Percentiles rank a stretch among this genome's conserved stretches.
Conservation (phyloP, 805 yeast species). For the Zygosaccharomyces siamensis region DNA sequence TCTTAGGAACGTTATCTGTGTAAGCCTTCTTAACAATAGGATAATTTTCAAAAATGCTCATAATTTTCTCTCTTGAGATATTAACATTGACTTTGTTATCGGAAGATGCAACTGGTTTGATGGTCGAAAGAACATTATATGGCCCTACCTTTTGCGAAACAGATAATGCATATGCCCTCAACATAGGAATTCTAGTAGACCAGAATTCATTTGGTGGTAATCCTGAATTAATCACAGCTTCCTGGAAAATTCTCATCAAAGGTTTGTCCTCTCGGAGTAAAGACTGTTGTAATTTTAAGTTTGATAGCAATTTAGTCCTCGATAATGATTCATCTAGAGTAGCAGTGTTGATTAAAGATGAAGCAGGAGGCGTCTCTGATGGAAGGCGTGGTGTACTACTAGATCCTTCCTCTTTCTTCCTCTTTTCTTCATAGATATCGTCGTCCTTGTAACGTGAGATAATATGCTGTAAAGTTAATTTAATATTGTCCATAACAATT, state of each 20-base stretch:
- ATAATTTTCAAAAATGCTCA: constrained; percentile 84
- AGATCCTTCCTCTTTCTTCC: constrained; percentile 21
- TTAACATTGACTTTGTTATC: constrained; percentile 93
- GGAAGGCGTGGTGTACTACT: constrained; percentile 12
- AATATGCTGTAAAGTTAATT: constrained; percentile 60
- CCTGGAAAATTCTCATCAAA: constrained; percentile 73
- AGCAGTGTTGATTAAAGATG: constrained; percentile 36
- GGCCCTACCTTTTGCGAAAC: constrained; percentile 85
- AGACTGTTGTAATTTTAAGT: constrained; percentile 73
- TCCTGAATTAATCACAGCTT: constrained; percentile 75
- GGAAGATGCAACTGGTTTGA: constrained; percentile 86
- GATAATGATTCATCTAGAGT: constrained; percentile 47
- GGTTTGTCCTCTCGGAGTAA: constrained; percentile 63
- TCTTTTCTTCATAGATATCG: constrained; percentile 40
- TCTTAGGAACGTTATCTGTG: constrained; percentile 82
- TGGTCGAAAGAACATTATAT: constrained; percentile 87
- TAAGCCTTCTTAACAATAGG: constrained; percentile 89
- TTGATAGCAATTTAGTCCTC: constrained; percentile 55
- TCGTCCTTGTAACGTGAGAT: constrained; percentile 60
- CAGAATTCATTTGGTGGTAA: constrained; percentile 81
- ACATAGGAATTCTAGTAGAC: constrained; percentile 71
- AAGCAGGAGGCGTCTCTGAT: constrained; percentile 24
- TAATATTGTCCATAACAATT: constrained; percentile 70
- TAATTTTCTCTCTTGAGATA: constrained; percentile 84
- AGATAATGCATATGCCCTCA: constrained; percentile 82